phyloP scores from a whole-genome alignment of 2,329 filamentous ascomycete species.

The Xylariaceae sp. region DNA sequence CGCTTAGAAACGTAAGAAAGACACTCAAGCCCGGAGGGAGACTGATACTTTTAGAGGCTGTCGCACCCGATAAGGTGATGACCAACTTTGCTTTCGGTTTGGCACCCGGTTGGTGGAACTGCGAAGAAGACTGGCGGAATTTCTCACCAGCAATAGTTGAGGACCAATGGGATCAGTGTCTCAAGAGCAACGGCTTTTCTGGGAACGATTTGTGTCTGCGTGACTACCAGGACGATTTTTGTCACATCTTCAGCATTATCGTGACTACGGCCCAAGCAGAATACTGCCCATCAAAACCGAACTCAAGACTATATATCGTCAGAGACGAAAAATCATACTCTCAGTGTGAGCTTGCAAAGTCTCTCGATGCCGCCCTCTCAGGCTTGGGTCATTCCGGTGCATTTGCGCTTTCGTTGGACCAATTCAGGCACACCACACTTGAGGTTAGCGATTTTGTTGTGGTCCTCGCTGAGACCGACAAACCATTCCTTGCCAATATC shows the following conservation, averaged over 20 bases:
- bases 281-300: not conserved
- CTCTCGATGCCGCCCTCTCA: not conserved
- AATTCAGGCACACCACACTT: not conserved
- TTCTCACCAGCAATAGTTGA: slow-evolving; percentile 8
- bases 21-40: slow-evolving; percentile 11
- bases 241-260: slow-evolving; percentile 20
- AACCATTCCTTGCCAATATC: slow-evolving; percentile 20
- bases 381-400: not conserved
- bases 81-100: slow-evolving; percentile 21
- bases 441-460: slow-evolving; percentile 15
- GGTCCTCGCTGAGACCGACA: slow-evolving; percentile 17
- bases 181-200: slow-evolving; percentile 16
- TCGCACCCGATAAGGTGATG: slow-evolving; percentile 14
- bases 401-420: not conserved
- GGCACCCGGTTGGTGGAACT: slow-evolving; percentile 16
- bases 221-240: slow-evolving; percentile 14
- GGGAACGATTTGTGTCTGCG: slow-evolving; percentile 19
- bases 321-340: slow-evolving; percentile 11
- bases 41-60: slow-evolving; percentile 10
- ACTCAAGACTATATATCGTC: slow-evolving; percentile 12
- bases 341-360: slow-evolving; percentile 7
- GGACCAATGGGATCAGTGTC: slow-evolving; percentile 14
- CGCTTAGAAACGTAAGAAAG: slow-evolving; percentile 10
- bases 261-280: slow-evolving; percentile 15
- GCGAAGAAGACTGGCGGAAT: slow-evolving; percentile 7